Percentiles rank a stretch among this genome's conserved stretches.
phyloP scores from a whole-genome alignment of 192 early-diverging fungal genomes.

The Diversispora epigaea region DNA sequence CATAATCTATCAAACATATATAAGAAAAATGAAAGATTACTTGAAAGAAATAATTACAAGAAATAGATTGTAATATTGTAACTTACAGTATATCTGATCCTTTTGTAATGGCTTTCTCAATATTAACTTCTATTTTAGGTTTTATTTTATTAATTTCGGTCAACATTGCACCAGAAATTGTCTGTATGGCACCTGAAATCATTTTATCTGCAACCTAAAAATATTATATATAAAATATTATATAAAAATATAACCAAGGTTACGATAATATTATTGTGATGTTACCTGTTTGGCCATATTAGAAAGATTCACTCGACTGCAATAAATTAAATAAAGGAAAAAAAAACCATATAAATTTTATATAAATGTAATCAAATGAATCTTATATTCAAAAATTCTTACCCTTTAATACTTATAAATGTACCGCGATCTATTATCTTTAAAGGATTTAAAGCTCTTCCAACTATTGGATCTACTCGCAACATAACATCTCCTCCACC shows the following conservation, averaged over 20 bases:
- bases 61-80: neutral
- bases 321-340: neutral
- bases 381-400: neutral
- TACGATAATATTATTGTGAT: too few relatives aligned
- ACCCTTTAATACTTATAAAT: conserved; percentile 20
- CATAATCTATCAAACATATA: conserved; percentile 21
- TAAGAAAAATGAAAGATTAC: neutral
- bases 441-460: conserved; percentile 15
- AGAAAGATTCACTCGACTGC: neutral
- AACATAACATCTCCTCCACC: conserved; percentile 38
- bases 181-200: neutral
- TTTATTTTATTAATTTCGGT: conserved; percentile 1
- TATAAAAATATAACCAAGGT: neutral
- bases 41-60: neutral
- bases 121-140: conserved; percentile 24
- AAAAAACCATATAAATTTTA: neutral
- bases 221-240: neutral
- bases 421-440: conserved; percentile 16
- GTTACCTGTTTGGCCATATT: conserved; percentile 13
- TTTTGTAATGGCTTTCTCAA: neutral
- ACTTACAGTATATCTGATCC: conserved; percentile 18
- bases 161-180: conserved; percentile 1
- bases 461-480: conserved; percentile 31
- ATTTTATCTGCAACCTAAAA: conserved; percentile 21
- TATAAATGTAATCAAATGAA: neutral